Percentiles rank a stretch among this genome's conserved stretches.
These are phyloP conservation scores for Globisporangium polare DNA, from an alignment of 352 stramenopile species.

Conservation along the genomic window DNA sequence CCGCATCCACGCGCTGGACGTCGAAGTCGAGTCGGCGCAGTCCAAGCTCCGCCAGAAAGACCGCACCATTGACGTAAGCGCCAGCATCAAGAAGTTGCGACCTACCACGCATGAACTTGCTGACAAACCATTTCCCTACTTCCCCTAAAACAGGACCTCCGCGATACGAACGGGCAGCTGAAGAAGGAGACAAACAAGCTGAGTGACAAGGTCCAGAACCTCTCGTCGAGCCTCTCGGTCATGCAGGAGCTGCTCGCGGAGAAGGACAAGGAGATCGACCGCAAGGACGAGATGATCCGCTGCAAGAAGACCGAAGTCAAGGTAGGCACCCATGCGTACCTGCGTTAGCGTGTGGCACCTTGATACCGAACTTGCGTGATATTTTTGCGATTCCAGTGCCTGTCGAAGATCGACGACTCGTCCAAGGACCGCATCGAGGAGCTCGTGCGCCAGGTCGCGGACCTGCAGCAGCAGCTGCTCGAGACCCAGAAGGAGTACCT, in stretches of 20 bases:
- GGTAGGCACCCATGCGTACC: not conserved
- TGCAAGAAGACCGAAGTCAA: slow-evolving; percentile 81
- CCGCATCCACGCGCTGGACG: slow-evolving; percentile 68
- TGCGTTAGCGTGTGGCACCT: not conserved
- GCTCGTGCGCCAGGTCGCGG: slow-evolving; percentile 62
- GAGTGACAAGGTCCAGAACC: slow-evolving; percentile 40
- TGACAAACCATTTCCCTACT: not conserved
- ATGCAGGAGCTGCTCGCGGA: slow-evolving; percentile 50
- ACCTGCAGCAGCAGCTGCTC: slow-evolving; percentile 70
- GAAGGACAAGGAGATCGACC: slow-evolving; percentile 56
- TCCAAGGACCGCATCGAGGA: slow-evolving; percentile 79
- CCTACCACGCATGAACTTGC: not conserved
- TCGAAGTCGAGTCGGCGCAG: slow-evolving; percentile 73
- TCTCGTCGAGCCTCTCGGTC: slow-evolving; percentile 41
- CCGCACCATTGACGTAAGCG: slow-evolving; percentile 43
- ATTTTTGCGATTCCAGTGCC: slow-evolving; percentile 21
- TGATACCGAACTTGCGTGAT: not conserved
- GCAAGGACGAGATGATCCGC: slow-evolving; percentile 58
- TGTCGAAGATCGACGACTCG: slow-evolving; percentile 68
- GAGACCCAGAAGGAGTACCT: slow-evolving; percentile 80
- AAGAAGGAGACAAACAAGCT: slow-evolving; percentile 65
- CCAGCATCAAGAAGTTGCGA: not conserved
- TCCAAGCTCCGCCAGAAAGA: slow-evolving; percentile 74
- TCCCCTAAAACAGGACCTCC: slow-evolving; percentile 38
- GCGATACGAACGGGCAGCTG: slow-evolving; percentile 51